Base-by-base conservation (phyloP, 2,329 filamentous ascomycete species). In the Laburnicola sp. region DNA sequence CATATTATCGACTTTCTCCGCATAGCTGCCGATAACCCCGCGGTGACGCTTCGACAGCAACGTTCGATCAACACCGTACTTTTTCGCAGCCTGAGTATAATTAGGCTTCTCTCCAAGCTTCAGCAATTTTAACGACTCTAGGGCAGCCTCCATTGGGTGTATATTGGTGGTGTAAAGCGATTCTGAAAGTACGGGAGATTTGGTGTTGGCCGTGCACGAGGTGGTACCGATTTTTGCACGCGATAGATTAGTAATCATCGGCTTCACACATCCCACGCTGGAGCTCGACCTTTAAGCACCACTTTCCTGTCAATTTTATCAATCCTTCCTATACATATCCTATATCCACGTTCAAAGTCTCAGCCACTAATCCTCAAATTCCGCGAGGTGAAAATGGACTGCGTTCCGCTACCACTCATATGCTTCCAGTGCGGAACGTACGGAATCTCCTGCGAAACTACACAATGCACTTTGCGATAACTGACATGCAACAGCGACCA, bases 381-480 rank as follows among this genome's bases (percentile, higher is more conserved):
- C 28, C 4, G 8, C 26, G 9, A 4, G 6, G 23, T 23, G 32
- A 31, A 4, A 31, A 45, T 44, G 37, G 68, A 70, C 46, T 71
- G 73, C 63, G 60, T 81, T 41, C 78, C 78, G 16, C 64, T 81
- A 46, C 76, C 79, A 34, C 73, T 80, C 8, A 65, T 81, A 59
- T 82, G 80, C 66, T 78, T 82, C 65, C 80, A 83, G 65, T 82
- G 79, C 65, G 80, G 71, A 65, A 74, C 71, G 69, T 73, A 63
- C 16, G 64, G 53, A 28, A 32, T 30, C 36, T 31, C 16, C 38
- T 26, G 7, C 6, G 11, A 11, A 21, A 10, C 8, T 10, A 16
- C 21, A 23, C 2, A 35, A 32, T 21, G 37, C 9, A 8, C 45
- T 6, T 42, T 22, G 23, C 21, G 9, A n/a, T 28, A 41, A 41